Base-by-base conservation (phyloP, 1,284 basidiomycete species). In the Sanghuangporus weigelae region DNA sequence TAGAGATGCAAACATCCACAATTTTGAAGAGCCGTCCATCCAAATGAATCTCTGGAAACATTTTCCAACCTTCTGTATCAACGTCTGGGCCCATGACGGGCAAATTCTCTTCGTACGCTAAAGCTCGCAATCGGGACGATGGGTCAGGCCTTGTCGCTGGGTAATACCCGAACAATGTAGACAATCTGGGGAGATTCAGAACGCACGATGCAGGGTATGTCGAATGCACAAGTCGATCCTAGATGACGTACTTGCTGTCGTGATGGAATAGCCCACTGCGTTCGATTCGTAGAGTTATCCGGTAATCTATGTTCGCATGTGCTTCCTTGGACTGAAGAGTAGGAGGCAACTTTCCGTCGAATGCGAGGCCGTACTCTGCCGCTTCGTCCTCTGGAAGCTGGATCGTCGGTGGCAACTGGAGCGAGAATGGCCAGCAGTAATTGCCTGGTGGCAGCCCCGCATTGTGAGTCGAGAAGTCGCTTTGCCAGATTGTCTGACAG, bases 361-460 rank as follows among this genome's bases (percentile, higher is more conserved):
- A 42, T 10, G 56, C 14, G 7, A 63, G 48, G 31, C 57, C 36
- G 26, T 59, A 21, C 1, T 63, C 57, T 23, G 19, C 51, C 35
- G 54, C 54, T 39, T 63, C 42, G 19, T 40, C 42, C 11, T 36
- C 50, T 35, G 44, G 19, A 23, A 63, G 39, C 14, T 48, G 36
- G 7, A 67, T 50, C 23, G 40, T 42, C 12, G 55, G 39, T n/a
- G 66, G 66, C n/a, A 67, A 48, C 36, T 40, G 48, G 23, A 67
- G 36, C n/a, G 59, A 59, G 40, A 62, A 66, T 16, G 64, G 59
- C 62, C 62, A 67, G 48, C 57, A 53, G 50, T 66, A 66, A 31
- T 64, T 19, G 23, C 67, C 67, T 23, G 56, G 42, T n/a, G 64
- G 46, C 42, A 46, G 21, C 66, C 66, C 26, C 58, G 46, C 51